phyloP scores from a whole-genome alignment of 1,284 basidiomycete species.

The Microbotryum silenes-acaulis region DNA sequence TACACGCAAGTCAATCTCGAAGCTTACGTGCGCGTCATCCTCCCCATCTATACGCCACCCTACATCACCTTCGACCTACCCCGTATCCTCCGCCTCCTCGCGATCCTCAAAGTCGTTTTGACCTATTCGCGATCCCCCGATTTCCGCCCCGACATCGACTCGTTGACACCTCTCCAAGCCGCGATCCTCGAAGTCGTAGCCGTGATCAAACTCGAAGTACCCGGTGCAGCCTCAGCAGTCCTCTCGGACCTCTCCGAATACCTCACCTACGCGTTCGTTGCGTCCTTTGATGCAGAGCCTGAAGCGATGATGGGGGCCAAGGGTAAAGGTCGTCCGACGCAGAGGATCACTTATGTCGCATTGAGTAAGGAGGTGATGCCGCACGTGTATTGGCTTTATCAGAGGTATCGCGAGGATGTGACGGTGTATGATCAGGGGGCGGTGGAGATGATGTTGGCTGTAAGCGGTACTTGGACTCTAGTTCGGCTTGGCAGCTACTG shows the following conservation, averaged over 20 bases:
- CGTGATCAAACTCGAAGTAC: slow-evolving; percentile 54
- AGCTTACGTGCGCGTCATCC: slow-evolving; percentile 65
- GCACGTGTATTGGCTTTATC: slow-evolving; percentile 58
- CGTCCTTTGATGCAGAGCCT: slow-evolving; percentile 55
- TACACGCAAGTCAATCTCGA: slow-evolving; percentile 76
- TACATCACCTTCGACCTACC: slow-evolving; percentile 44
- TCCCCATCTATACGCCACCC: slow-evolving; percentile 36
- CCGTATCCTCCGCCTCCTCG: slow-evolving; percentile 60
- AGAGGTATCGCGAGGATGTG: slow-evolving; percentile 52
- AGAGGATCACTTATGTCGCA: slow-evolving; percentile 76
- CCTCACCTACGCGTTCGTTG: slow-evolving; percentile 71
- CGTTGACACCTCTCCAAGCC: slow-evolving; percentile 67
- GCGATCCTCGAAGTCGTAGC: slow-evolving; percentile 62
- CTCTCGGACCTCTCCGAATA: slow-evolving; percentile 78
- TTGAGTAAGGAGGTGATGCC: slow-evolving; percentile 82
- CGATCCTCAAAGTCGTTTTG: slow-evolving; percentile 68
- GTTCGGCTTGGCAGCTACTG: not conserved
- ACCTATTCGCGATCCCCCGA: slow-evolving; percentile 76
- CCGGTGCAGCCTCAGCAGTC: slow-evolving; percentile 61
- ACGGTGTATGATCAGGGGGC: slow-evolving; percentile 73
- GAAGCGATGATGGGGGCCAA: slow-evolving; percentile 1
- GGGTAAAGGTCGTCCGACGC: slow-evolving; percentile 1
- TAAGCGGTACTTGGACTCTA: slow-evolving; percentile 42
- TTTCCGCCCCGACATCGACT: slow-evolving; percentile 77
- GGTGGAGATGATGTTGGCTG: slow-evolving; percentile 70